Base-by-base conservation (phyloP, 2,329 filamentous ascomycete species). In the Zymoseptoria passerinii region DNA sequence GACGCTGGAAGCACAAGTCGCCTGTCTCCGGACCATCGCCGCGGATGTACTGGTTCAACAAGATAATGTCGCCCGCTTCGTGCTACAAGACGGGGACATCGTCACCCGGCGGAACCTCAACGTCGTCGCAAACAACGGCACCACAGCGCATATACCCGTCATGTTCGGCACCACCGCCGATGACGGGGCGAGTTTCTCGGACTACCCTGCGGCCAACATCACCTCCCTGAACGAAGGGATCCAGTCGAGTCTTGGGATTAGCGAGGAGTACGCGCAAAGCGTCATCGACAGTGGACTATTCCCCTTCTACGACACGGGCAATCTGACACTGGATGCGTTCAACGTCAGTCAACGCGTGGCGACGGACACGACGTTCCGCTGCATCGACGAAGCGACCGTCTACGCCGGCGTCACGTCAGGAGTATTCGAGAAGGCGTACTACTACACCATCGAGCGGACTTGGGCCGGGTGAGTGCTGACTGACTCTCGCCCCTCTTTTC, bases 321-420 rank as follows among this genome's bases (percentile, higher is more conserved):
- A 83, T 53, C 58, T 76, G 8, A 83, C 81, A 0, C 75, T 82
- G 6, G 77, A 83, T 59, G 74, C 82, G 2, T 85, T 80, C 75
- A 83, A 82, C 60, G 74, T 80, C 35, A 77, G 77, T 19, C 73
- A 79, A 6, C 79, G 79, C 5, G 73, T 85, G 48, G 77, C 80
- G 2, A 85, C 82, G 2, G 82, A 85, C 68, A 80, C 76, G 54
- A 77, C 79, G 8, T 85, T 84, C 74, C 79, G 82, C 58, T 86
- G 83, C 67, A 72, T 81, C 54, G 81, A 83, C 66, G 77, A 84
- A 68, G 81, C 82, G 4, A 85, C 82, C 2, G 79, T 79, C 6
- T 80, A 79, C 65, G 74, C 80, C 0, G 81, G 77, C 2, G 71
- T 78, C 0, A 70, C 67, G 16, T 76, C 74, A 16, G 70, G 72